Conservation (phyloP, 2,329 filamentous ascomycete genomes). For the Knoxdaviesia capensis region DNA sequence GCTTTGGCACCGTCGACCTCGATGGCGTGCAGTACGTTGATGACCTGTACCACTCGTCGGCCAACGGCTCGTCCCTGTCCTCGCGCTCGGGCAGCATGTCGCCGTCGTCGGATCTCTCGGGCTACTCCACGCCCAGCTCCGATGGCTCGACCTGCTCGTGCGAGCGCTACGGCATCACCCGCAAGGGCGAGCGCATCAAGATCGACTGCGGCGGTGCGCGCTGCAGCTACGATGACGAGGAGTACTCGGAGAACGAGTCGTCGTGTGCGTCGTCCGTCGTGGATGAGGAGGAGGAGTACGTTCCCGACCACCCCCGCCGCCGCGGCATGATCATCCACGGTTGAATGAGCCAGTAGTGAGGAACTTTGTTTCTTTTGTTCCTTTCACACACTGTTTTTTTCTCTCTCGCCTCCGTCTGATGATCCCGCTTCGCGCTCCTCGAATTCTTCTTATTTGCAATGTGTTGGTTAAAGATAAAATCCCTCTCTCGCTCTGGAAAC, state of each 20-base stretch:
- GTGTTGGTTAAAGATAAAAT: too few species aligned
- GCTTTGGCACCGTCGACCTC: slow-evolving; percentile 44
- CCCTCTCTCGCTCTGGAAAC: too few species aligned
- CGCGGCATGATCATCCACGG: slow-evolving; percentile 37
- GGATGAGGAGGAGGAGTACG: slow-evolving; percentile 25
- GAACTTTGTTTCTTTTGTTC: neutral
- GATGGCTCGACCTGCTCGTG: slow-evolving; percentile 71
- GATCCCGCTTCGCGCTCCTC: neutral
- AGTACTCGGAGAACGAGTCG: too few species aligned
- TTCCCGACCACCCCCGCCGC: slow-evolving; percentile 34
- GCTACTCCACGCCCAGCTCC: slow-evolving; percentile 61
- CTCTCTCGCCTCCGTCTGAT: neutral
- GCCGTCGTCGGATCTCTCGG: slow-evolving; percentile 52
- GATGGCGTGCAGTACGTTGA: slow-evolving; percentile 24
- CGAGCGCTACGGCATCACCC: slow-evolving; percentile 91
- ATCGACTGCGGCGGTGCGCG: slow-evolving; percentile 82
- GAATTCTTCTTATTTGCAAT: too few species aligned
- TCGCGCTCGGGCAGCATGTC: slow-evolving; percentile 56
- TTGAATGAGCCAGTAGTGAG: slow-evolving; percentile 1
- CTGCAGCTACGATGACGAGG: slow-evolving; percentile 54
- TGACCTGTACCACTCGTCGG: slow-evolving; percentile 37
- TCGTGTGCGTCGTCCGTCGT: slow-evolving; percentile 33
- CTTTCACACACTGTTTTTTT: neutral
- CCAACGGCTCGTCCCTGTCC: slow-evolving; percentile 49
- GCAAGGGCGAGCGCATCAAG: slow-evolving; percentile 81